phyloP scores from a whole-genome alignment of 2,329 filamentous ascomycete genomes.

The Trichophaea hybrida region DNA sequence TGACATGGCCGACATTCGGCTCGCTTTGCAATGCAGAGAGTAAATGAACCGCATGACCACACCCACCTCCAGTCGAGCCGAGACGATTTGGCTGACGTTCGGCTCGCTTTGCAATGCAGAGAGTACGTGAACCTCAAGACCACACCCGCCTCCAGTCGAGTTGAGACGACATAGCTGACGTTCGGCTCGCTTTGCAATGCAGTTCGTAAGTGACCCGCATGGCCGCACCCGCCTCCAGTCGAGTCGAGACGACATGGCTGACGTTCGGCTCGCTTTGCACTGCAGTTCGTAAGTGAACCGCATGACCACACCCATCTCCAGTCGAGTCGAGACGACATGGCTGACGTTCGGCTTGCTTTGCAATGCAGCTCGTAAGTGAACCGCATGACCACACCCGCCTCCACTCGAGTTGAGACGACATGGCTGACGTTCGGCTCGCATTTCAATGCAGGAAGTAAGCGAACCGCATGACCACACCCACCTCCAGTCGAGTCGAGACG shows the following conservation, averaged over 20 bases:
- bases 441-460: background rate
- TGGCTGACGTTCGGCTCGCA: background rate
- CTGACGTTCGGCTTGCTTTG: too few species aligned
- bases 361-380: too few species aligned
- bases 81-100: background rate
- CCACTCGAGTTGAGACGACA: background rate
- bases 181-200: background rate
- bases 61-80: too few species aligned
- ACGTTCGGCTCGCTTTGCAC: too few species aligned
- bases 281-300: too few species aligned
- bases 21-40: background rate
- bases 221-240: too few species aligned
- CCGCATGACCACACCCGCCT: background rate
- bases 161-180: too few species aligned
- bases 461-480: background rate
- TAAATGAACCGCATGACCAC: background rate
- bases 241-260: too few species aligned
- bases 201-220: background rate
- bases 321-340: too few species aligned
- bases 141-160: too few species aligned
- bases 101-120: background rate
- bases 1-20: background rate
- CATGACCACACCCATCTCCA: too few species aligned
- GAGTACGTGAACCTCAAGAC: too few species aligned
- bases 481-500: background rate